These are phyloP conservation scores for Nakazawaea populi DNA, from an alignment of 805 yeast genomes.

Conservation along the genomic window DNA sequence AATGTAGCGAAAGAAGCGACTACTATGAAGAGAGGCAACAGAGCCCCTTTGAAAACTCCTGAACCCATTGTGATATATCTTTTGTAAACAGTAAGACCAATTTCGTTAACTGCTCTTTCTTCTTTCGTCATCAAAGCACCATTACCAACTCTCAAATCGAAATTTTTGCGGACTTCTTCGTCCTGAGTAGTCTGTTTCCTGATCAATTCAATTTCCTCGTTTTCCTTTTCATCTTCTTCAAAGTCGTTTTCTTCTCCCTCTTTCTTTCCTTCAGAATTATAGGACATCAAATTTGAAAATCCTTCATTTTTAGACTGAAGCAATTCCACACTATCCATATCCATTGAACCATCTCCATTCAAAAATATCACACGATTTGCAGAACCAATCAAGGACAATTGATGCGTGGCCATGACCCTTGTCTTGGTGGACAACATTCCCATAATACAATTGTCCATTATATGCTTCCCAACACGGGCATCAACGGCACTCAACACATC, in stretches of 20 bases:
- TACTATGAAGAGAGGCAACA: conserved; percentile 22
- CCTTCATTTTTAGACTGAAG: conserved; percentile 31
- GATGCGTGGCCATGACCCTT: conserved; percentile 79
- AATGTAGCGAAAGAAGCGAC: conserved; percentile 35
- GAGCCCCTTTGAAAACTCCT: conserved; percentile 32
- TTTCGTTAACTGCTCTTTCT: conserved; percentile 52
- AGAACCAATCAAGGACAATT: conserved; percentile 58
- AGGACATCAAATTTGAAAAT: conserved; percentile 35
- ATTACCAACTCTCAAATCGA: conserved; percentile 6
- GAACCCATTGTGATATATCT: conserved; percentile 50
- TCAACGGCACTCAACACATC: conserved; percentile 70
- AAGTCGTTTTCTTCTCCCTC: conserved; percentile 22
- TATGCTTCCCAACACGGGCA: conserved; percentile 57
- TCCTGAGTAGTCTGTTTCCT: conserved; percentile 16
- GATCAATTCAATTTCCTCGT: conserved; percentile 16
- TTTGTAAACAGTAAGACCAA: conserved; percentile 41
- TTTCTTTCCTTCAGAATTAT: conserved; percentile 27
- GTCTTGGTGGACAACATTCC: conserved; percentile 57
- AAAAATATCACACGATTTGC: conserved; percentile 70
- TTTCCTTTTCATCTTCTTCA: conserved; percentile 19
- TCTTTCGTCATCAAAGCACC: conserved; percentile 43
- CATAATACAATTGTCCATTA: conserved; percentile 53
- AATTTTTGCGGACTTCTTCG: conserved; percentile 13
- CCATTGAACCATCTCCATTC: conserved; percentile 56
- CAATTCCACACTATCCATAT: conserved; percentile 55